Evolutionary conservation across 352 stramenopile species (phyloP).

Genomic region (Thalassiosira exigua): DNA sequence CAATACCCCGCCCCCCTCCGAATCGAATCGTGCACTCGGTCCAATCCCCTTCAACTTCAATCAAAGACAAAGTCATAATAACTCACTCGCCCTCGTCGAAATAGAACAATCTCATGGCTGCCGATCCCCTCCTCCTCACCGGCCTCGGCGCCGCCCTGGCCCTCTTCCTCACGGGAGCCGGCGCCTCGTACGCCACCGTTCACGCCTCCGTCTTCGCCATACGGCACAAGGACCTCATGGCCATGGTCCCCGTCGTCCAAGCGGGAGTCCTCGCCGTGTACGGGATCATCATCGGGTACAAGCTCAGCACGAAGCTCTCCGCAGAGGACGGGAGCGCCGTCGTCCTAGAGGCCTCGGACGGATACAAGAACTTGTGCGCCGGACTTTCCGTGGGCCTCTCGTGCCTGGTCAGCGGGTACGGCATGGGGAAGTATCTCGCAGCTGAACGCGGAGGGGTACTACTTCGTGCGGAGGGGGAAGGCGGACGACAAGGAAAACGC

Average conservation of each 20-base stretch:
- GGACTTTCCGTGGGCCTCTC: slow-evolving; percentile 62
- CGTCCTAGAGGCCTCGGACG: slow-evolving; percentile 28
- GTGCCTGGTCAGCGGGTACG: slow-evolving; percentile 53
- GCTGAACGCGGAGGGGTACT: slow-evolving; percentile 35
- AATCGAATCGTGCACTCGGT: too few relatives aligned
- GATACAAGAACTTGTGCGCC: slow-evolving; percentile 51
- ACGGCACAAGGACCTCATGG: slow-evolving; percentile 20
- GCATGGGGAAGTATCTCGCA: slow-evolving; percentile 57
- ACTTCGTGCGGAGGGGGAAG: slow-evolving; percentile 22
- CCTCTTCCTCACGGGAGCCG: slow-evolving; percentile 23
- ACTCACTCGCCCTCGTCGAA: too few relatives aligned
- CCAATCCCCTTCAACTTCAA: too few relatives aligned
- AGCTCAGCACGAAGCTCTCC: slow-evolving; percentile 33
- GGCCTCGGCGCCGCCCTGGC: slow-evolving; percentile 28
- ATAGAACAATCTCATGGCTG: too few relatives aligned
- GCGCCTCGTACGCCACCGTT: slow-evolving; percentile 49
- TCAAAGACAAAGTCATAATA: too few relatives aligned
- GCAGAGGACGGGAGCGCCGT: neutral
- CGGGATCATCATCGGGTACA: slow-evolving; percentile 60
- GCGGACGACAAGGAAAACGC: neutral
- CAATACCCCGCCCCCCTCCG: too few relatives aligned
- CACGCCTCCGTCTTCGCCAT: slow-evolving; percentile 41
- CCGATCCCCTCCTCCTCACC: slow-evolving; percentile 33
- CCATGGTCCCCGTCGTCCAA: slow-evolving; percentile 60
- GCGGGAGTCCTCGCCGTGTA: slow-evolving; percentile 69